Percentiles rank a stretch among this genome's conserved stretches.
Evolutionary conservation across 2,329 filamentous ascomycete genomes (phyloP).

Genomic region (Chalara sp.): DNA sequence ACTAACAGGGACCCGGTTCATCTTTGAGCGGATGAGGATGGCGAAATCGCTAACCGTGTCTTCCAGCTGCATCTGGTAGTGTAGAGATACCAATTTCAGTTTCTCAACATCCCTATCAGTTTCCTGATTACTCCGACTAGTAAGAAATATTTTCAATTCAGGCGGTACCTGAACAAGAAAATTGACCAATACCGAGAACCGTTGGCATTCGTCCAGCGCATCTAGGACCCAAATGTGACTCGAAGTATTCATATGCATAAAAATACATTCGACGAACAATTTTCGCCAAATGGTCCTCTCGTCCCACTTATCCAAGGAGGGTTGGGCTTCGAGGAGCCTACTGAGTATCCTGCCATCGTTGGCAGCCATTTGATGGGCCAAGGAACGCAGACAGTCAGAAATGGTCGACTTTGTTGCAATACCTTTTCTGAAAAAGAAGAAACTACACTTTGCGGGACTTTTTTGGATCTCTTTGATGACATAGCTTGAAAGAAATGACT

Average conservation of each 20-base stretch:
- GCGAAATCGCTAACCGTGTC: slow-evolving; percentile 23
- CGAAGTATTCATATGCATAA: slow-evolving; percentile 15
- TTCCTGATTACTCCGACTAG: neutral
- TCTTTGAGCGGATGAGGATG: slow-evolving; percentile 16
- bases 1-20: slow-evolving; percentile 11
- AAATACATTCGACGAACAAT: slow-evolving; percentile 26
- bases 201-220: slow-evolving; percentile 29
- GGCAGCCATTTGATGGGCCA: slow-evolving; percentile 30
- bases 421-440: slow-evolving; percentile 21
- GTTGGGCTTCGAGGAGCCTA: slow-evolving; percentile 16
- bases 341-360: slow-evolving; percentile 17
- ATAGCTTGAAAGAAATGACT: slow-evolving; percentile 15
- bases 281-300: slow-evolving; percentile 27
- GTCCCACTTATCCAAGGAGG: slow-evolving; percentile 20
- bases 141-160: neutral
- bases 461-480: slow-evolving; percentile 13
- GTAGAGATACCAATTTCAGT: neutral
- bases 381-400: slow-evolving; percentile 15
- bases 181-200: slow-evolving; percentile 2
- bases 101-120: neutral
- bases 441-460: slow-evolving; percentile 8
- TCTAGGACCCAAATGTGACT: slow-evolving; percentile 31
- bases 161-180: neutral
- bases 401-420: slow-evolving; percentile 13
- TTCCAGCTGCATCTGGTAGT: slow-evolving; percentile 12